Percentiles rank a stretch among this genome's conserved stretches.
These are phyloP conservation scores for Flaveria brownii DNA, from an alignment of 129 eudicot genomes.

Conservation along the genomic window DNA sequence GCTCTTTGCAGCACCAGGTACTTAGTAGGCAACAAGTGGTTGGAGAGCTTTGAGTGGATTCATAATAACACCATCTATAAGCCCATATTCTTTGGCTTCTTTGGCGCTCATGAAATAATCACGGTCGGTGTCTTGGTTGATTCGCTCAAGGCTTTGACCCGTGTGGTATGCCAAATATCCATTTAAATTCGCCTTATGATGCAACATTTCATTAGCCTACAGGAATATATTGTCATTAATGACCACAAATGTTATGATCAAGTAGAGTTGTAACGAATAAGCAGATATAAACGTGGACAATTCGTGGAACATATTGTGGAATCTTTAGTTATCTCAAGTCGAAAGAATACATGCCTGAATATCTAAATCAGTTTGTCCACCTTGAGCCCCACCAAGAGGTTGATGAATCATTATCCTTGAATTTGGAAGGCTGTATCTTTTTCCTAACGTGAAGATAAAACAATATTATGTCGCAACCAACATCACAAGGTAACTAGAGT, in stretches of 20 bases:
- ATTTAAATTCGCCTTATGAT: conserved; percentile 82
- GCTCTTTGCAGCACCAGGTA: too few species aligned
- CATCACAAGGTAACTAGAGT: neutral
- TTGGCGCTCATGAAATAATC: conserved; percentile 93
- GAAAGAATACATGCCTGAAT: conserved; percentile 59
- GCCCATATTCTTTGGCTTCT: conserved; percentile 93
- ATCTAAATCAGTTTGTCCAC: conserved; percentile 76
- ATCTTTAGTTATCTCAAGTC: neutral
- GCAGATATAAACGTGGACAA: too few species aligned
- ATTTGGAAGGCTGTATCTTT: conserved; percentile 89
- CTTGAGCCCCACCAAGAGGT: conserved; percentile 94
- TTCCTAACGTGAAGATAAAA: conserved; percentile 46
- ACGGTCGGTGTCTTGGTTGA: conserved; percentile 83
- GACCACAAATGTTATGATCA: neutral
- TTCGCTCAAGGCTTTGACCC: conserved; percentile 81
- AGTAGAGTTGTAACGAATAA: neutral
- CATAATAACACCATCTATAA: conserved; percentile 75
- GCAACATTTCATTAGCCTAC: conserved; percentile 89
- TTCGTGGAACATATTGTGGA: neutral
- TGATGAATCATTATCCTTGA: conserved; percentile 99
- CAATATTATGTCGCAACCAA: conserved; percentile 11
- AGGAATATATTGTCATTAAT: neutral
- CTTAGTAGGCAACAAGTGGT: conserved; percentile 51
- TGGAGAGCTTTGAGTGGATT: conserved; percentile 85
- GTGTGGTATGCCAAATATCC: conserved; percentile 93